These are phyloP conservation scores for Nemania serpens DNA, from an alignment of 2,329 filamentous ascomycete genomes.

Conservation along the genomic window DNA sequence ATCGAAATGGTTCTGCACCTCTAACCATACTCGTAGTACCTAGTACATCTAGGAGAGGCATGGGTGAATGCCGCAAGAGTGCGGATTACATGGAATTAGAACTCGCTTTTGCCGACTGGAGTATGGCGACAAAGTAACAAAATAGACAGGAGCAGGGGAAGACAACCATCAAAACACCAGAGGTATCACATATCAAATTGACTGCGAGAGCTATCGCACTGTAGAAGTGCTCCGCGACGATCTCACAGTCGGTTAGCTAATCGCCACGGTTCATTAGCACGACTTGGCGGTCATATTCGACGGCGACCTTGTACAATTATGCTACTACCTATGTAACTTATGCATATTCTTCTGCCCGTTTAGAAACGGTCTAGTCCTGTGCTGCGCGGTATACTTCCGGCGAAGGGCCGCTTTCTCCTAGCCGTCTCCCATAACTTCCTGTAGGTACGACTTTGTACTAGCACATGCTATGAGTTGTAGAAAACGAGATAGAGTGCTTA, in stretches of 20 bases:
- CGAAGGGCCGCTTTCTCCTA: neutral
- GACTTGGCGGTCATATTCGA: neutral
- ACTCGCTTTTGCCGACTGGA: constrained; percentile 1
- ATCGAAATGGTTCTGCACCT: neutral
- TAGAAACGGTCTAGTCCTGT: neutral
- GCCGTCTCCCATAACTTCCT: no score
- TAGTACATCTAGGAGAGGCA: no score
- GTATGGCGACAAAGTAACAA: constrained; percentile 3
- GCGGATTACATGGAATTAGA: constrained; percentile 17
- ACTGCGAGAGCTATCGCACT: neutral
- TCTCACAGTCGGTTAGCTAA: neutral
- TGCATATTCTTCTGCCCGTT: neutral
- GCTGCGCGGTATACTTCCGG: neutral
- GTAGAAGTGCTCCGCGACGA: neutral
- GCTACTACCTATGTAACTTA: neutral
- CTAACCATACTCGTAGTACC: no score
- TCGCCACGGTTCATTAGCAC: neutral
- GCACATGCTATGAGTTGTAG: no score
- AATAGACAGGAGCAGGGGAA: neutral
- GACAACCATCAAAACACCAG: neutral
- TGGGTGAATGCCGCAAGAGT: neutral
- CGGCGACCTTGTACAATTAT: no score
- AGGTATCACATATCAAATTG: no score
- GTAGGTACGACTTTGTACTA: no score
- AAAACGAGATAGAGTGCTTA: no score